Evolutionary conservation across 164 flowering plant species (phyloP), one percentile per base, ranked within the genome.

Genomic region (Kalanchoe fedtschenkoi): DNA sequence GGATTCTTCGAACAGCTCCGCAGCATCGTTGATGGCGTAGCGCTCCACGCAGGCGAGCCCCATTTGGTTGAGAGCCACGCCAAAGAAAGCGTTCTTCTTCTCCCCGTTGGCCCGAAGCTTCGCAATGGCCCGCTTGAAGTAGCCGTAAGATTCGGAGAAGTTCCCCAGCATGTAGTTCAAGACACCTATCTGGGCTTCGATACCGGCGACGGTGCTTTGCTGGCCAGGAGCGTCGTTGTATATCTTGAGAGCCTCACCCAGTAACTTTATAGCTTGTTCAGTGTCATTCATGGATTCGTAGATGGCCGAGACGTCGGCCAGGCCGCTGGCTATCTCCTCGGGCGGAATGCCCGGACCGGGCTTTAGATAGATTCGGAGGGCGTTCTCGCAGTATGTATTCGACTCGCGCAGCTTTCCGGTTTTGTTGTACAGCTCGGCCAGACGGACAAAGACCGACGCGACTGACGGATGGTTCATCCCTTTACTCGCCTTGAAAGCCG

Each of bases 101-200:
- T 76, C 79, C 55, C 77, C 79, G 53, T 66, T 65, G 21, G 72
- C 70, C 22, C 72, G 70, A 29, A 78, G 73, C 65, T 70, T 78
- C 2, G 47, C 43, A 17, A 68, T 39, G 37, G 79, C 76, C 41
- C 66, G 64, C 61, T 70, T 68, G 26, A 78, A 78, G 21, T 65
- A 65, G 54, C 21, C 46, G 24, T 71, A 51, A 59, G 79, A 74
- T 32, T 78, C 82, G 6, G 66, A 54, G 62, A 71, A 76, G 60
- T 69, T 78, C 35, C 79, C 79, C 43, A 70, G 51, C 76, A 72
- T 66, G 71, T 78, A 78, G 38, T 71, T 70, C 79, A 78, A 71
- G 37, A 76, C 74, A 1, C 82, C 82, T 65, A 71, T 76, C 63
- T 72, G 79, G 8, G 77, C 79, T 65, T 78, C 79, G 11, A 78